phyloP scores from a whole-genome alignment of 192 early-diverging fungal species.

The Globomyces pollinis-pini region DNA sequence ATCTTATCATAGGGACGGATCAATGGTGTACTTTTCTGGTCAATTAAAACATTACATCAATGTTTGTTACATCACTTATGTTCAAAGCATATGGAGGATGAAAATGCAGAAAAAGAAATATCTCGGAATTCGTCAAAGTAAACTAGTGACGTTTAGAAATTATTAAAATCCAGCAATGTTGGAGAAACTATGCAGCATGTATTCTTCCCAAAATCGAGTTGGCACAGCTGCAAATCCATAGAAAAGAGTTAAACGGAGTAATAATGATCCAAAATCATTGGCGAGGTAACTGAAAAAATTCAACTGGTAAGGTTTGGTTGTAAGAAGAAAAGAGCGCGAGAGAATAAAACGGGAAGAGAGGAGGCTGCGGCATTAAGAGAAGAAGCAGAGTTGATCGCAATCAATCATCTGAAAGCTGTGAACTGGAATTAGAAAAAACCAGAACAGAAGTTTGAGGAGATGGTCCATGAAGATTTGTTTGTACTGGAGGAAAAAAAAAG shows the following conservation, averaged over 20 bases:
- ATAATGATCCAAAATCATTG: conserved; percentile 2
- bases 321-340: too few relatives aligned
- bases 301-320: neutral
- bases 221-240: neutral
- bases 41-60: neutral
- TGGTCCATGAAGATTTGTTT: too few relatives aligned
- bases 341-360: neutral
- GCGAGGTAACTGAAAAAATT: neutral
- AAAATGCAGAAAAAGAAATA: conserved; percentile 7
- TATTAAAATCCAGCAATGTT: neutral
- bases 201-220: neutral
- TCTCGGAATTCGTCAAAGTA: neutral
- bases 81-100: conserved; percentile 7
- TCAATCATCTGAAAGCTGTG: too few relatives aligned
- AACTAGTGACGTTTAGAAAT: neutral
- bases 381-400: neutral
- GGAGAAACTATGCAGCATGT: conserved; percentile 1
- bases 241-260: neutral
- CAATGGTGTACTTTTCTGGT: neutral
- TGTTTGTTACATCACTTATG: neutral
- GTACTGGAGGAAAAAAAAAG: too few relatives aligned
- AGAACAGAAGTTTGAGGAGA: too few relatives aligned
- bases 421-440: too few relatives aligned
- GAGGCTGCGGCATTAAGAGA: neutral
- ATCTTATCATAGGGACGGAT: neutral